Evolutionary conservation across 31 red algal genomes (phyloP).

Genomic region (Endocladia muricata): DNA sequence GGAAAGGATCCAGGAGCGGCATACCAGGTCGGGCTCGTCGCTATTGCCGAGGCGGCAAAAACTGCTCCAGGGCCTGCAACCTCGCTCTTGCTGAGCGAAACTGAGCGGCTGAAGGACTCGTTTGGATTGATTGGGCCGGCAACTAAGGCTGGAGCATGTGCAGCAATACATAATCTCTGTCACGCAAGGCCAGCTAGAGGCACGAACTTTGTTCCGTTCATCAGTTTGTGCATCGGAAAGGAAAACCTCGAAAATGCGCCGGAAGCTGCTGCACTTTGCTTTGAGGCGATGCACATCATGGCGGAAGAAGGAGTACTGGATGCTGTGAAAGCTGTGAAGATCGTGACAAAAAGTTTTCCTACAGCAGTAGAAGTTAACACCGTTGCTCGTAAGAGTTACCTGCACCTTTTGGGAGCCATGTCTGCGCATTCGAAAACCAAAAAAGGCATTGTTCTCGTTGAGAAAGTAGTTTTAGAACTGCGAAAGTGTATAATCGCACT

Average conservation of each 20-base stretch:
- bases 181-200: slow-evolving; percentile 30
- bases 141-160: slow-evolving; percentile 8
- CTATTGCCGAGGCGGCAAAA: slow-evolving; percentile 18
- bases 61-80: slow-evolving; percentile 19
- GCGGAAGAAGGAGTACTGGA: slow-evolving; percentile 44
- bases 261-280: slow-evolving; percentile 22
- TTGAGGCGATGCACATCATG: slow-evolving; percentile 45
- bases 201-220: slow-evolving; percentile 39
- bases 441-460: slow-evolving; percentile 16
- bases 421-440: background rate
- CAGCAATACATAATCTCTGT: slow-evolving; percentile 36
- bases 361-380: background rate
- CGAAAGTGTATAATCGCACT: background rate
- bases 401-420: slow-evolving; percentile 15
- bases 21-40: slow-evolving; percentile 5
- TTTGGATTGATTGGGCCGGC: slow-evolving; percentile 11
- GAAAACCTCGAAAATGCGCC: slow-evolving; percentile 38
- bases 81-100: slow-evolving; percentile 14
- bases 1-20: background rate
- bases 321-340: slow-evolving; percentile 43
- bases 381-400: slow-evolving; percentile 10
- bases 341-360: slow-evolving; percentile 37
- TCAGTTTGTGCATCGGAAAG: slow-evolving; percentile 20
- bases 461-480: slow-evolving; percentile 17
- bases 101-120: slow-evolving; percentile 23